phyloP scores from a whole-genome alignment of 2,329 filamentous ascomycete species.

The Helicocarpus griseus region DNA sequence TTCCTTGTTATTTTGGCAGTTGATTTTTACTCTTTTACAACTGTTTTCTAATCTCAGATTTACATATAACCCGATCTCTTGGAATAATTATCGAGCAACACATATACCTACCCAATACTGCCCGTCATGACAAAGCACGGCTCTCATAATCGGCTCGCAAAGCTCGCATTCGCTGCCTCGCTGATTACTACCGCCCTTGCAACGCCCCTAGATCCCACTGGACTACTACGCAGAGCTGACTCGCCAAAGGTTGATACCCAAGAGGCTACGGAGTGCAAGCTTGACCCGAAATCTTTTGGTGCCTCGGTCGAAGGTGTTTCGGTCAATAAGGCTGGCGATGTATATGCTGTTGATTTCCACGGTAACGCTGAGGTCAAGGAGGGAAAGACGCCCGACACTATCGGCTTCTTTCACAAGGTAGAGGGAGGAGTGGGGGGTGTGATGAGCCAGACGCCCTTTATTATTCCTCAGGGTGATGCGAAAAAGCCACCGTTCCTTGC shows the following conservation, averaged over 20 bases:
- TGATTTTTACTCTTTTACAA: background rate
- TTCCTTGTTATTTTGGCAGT: background rate
- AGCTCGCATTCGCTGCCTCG: constrained; percentile 1
- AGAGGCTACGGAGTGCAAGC: background rate
- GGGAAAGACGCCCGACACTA: background rate
- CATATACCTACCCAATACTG: background rate
- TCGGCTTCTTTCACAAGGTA: background rate
- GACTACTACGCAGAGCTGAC: background rate
- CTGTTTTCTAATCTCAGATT: background rate
- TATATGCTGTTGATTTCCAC: constrained; percentile 4
- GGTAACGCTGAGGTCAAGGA: background rate
- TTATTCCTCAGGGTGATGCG: background rate
- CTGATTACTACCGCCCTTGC: background rate
- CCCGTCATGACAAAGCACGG: background rate
- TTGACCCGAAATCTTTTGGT: background rate
- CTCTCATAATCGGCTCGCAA: background rate
- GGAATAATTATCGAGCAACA: too few relatives aligned
- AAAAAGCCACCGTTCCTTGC: background rate
- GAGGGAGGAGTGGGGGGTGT: background rate
- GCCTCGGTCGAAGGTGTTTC: background rate
- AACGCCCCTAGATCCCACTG: background rate
- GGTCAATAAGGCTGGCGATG: constrained; percentile 1
- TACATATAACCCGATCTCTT: too few relatives aligned
- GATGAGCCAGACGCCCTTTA: background rate
- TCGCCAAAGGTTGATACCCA: background rate